Base-by-base conservation (phyloP, 2,329 filamentous ascomycete genomes). In the Fusarium illudens region DNA sequence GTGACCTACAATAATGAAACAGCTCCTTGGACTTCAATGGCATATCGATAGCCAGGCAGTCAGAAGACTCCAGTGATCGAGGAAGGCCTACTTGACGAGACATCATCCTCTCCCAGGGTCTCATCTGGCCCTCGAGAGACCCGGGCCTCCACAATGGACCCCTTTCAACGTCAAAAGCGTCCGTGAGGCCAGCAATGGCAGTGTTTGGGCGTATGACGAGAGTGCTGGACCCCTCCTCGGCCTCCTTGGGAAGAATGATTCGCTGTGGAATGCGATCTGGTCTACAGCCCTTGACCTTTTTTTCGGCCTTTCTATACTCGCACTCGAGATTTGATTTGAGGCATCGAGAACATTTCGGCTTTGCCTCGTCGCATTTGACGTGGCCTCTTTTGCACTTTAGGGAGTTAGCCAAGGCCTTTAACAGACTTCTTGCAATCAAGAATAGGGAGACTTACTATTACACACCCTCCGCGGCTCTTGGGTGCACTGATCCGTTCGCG, bases 21-120 rank as follows among this genome's bases (percentile, higher is more conserved):
- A 53, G 50, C 2, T 53, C 50, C 9, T 37, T 53, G 3, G 50
- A 53, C 22, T 53, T 53, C 7, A 53, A 39, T 3, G 50, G 50
- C 50, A 53, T 53, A 10, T 53, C 50, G 6, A 53, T 37, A 11
- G 30, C 30, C n/a, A 53, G 50, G 9, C 50, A 53, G 17, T 37
- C 50, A 6, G n/a, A n/a, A 9, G 30, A 13, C 12, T 53, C 50
- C 9, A 51, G 30, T 34, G 32, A 33, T 4, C 13, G n/a, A 12
- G 48, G 17, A 17, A 51, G 17, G 4, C 17, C 15, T 34, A 12
- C 4, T 34, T 51, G 20, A 51, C 29, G 19, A 6, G 29, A 9
- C 9, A 25, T 4, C 13, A 51, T 22, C 13, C 4, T 15, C 2
- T 51, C 30, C 48, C 48, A 17, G 5, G 30, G 19, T 12, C 19